phyloP scores from a whole-genome alignment of 148 eudicot genomes.

The Silene latifolia region DNA sequence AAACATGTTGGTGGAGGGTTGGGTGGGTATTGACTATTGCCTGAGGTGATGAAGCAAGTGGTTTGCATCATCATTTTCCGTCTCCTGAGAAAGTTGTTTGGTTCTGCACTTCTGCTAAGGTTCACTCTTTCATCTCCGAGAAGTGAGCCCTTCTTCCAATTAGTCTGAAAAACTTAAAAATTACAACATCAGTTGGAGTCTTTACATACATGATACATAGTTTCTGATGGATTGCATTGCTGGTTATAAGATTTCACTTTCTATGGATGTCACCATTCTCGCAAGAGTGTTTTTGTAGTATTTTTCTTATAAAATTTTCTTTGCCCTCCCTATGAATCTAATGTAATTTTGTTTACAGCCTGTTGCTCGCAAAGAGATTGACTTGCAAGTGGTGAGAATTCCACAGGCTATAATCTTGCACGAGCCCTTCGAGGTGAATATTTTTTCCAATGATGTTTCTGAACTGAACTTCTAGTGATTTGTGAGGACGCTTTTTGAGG shows the following conservation, averaged over 20 bases:
- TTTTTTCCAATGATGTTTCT: constrained; percentile 1
- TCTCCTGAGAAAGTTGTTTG: not conserved
- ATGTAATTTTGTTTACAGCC: constrained; percentile 56
- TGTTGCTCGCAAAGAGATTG: constrained; percentile 73
- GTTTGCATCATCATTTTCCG: not conserved
- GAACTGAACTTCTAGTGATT: not conserved
- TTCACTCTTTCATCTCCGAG: not conserved
- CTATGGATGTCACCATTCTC: not conserved
- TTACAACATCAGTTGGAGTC: not conserved
- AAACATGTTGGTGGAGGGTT: not conserved
- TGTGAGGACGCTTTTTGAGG: not conserved
- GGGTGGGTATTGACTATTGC: not conserved
- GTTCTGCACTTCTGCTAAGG: not conserved
- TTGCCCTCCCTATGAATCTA: not conserved
- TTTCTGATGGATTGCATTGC: not conserved
- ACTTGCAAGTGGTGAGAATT: constrained; percentile 62
- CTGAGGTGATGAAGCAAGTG: not conserved
- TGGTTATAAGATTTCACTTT: not conserved
- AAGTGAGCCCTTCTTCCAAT: not conserved
- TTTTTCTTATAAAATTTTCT: not conserved
- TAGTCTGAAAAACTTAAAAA: not conserved
- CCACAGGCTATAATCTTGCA: constrained; percentile 66
- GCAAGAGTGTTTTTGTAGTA: not conserved
- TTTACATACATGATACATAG: constrained; percentile 1
- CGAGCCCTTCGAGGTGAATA: constrained; percentile 65